Conservation (phyloP, 257 asterid species). For the Euphrasia confusa region DNA sequence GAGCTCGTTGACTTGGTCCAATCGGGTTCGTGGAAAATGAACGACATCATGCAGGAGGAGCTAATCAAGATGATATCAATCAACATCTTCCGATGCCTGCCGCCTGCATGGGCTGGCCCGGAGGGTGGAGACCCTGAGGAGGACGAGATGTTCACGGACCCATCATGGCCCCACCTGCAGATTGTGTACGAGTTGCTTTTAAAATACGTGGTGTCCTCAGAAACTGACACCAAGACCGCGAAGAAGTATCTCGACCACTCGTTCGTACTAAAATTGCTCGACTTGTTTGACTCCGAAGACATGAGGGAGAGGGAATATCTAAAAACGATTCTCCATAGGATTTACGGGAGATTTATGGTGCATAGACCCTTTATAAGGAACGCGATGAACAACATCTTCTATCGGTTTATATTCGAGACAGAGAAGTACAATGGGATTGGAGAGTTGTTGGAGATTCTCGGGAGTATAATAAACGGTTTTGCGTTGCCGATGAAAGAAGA, state of each 20-base stretch:
- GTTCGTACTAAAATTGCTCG: constrained; percentile 65
- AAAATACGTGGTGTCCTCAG: constrained; percentile 61
- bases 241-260: constrained; percentile 85
- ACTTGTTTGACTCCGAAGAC: constrained; percentile 82
- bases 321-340: constrained; percentile 84
- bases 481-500: constrained; percentile 95
- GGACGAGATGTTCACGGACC: constrained; percentile 81
- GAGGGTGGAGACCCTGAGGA: constrained; percentile 73
- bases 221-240: constrained; percentile 71
- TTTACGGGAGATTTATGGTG: constrained; percentile 91
- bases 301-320: constrained; percentile 84
- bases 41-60: constrained; percentile 88
- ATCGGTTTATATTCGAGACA: constrained; percentile 75
- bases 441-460: constrained; percentile 85
- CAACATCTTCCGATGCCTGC: constrained; percentile 73
- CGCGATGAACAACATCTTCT: constrained; percentile 70
- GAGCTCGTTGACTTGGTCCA: constrained; percentile 81
- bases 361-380: constrained; percentile 89
- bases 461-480: constrained; percentile 83
- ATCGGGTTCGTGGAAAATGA: constrained; percentile 64
- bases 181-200: constrained; percentile 66
- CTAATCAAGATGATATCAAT: constrained; percentile 63
- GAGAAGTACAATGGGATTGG: constrained; percentile 71
- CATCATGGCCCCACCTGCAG: constrained; percentile 86
- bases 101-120: constrained; percentile 49